Percentiles rank a stretch among this genome's conserved stretches.
Evolutionary conservation across 768 basidiomycete genomes (phyloP).

Genomic region (Termitomyces sp.): DNA sequence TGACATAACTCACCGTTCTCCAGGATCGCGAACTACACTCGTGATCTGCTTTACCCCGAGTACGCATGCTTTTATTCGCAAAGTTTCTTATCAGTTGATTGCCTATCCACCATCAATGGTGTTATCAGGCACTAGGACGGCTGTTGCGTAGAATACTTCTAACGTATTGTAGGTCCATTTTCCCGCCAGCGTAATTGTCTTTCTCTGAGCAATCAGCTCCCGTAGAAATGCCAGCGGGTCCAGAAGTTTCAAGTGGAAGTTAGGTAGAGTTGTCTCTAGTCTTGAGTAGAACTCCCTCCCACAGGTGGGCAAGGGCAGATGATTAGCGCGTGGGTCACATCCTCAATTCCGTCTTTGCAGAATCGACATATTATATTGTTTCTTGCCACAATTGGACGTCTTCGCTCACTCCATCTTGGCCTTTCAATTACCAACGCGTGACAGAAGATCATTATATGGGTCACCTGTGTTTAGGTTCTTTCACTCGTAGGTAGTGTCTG

Average conservation of each 20-base stretch:
- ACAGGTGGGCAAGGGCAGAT: background rate
- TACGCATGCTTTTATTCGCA: background rate
- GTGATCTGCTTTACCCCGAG: too few relatives aligned
- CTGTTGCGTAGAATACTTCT: background rate
- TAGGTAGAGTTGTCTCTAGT: background rate
- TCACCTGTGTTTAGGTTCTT: background rate
- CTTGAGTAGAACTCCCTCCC: background rate
- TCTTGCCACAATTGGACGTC: background rate
- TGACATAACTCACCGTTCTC: background rate
- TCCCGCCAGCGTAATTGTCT: background rate
- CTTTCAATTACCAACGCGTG: background rate
- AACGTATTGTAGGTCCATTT: background rate
- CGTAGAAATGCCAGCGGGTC: background rate
- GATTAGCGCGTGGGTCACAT: background rate
- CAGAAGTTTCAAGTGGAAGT: background rate
- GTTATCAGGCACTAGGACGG: background rate
- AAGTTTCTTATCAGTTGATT: background rate
- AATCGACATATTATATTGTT: background rate
- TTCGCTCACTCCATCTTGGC: background rate
- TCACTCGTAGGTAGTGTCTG: background rate
- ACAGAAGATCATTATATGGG: background rate
- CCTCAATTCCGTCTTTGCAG: background rate
- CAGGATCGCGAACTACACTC: background rate
- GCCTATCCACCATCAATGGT: too few relatives aligned
- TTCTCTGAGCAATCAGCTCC: background rate